Percentiles rank a stretch among this genome's conserved stretches.
Evolutionary conservation across 176 grass and related monocot species (phyloP).

Genomic region (Musa troglodytarum): DNA sequence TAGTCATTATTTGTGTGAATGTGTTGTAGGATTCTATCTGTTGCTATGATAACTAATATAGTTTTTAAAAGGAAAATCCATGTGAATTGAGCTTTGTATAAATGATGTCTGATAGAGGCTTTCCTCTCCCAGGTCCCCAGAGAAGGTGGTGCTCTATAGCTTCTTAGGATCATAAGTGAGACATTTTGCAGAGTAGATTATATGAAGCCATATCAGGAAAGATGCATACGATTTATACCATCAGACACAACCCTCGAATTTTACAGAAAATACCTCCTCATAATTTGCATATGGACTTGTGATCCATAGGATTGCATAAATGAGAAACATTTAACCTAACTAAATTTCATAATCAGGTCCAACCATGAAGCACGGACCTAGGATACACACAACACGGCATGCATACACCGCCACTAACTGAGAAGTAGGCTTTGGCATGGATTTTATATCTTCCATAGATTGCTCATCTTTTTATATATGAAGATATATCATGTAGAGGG

Average conservation of each 20-base stretch:
- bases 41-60: neutral
- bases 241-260: neutral
- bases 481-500: neutral
- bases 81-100: neutral
- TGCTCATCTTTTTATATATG: neutral
- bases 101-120: neutral
- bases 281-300: neutral
- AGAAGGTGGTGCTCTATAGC: neutral
- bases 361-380: neutral
- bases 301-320: neutral
- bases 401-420: neutral
- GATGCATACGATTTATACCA: neutral
- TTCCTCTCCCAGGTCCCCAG: neutral
- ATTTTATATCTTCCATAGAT: neutral
- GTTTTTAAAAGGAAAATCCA: neutral
- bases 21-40: neutral
- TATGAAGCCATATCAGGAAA: neutral
- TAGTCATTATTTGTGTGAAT: too few species aligned
- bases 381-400: neutral
- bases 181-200: neutral
- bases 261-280: neutral
- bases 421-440: neutral
- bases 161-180: neutral
- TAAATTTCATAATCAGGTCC: neutral
- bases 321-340: neutral